Conservation (phyloP, 768 basidiomycete species). For the Macrolepiota dolichaula region DNA sequence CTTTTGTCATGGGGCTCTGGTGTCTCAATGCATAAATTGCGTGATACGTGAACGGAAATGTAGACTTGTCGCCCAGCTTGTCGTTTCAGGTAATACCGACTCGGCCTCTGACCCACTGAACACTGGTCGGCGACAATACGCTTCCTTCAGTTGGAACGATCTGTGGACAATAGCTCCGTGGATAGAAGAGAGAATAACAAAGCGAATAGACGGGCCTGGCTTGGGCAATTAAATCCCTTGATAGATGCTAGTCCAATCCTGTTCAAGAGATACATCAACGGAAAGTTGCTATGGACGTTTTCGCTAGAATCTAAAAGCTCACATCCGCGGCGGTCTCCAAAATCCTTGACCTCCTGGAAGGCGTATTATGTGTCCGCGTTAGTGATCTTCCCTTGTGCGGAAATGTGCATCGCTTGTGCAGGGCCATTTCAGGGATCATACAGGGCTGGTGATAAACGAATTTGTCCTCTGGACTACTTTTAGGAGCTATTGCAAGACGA, state of each 20-base stretch:
- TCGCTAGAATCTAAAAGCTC: not conserved
- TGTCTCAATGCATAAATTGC: not conserved
- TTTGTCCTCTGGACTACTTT: not conserved
- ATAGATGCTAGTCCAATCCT: not conserved
- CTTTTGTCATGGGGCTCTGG: not conserved
- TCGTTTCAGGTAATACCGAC: slow-evolving; percentile 35
- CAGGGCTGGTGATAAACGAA: not conserved
- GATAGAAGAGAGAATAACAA: slow-evolving; percentile 66
- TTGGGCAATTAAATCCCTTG: slow-evolving; percentile 45
- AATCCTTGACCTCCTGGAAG: not conserved
- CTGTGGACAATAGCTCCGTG: slow-evolving; percentile 74
- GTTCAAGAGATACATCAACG: not conserved
- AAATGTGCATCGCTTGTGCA: not conserved
- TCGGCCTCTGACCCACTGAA: slow-evolving; percentile 29
- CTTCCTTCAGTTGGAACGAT: slow-evolving; percentile 69
- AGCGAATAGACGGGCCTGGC: slow-evolving; percentile 67
- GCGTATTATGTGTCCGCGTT: not conserved
- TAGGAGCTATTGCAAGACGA: not conserved
- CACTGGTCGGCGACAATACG: slow-evolving; percentile 54
- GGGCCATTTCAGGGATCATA: not conserved
- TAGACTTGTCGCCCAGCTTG: slow-evolving; percentile 64
- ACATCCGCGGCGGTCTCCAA: not conserved
- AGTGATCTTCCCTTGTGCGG: not conserved
- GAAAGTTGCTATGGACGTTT: not conserved
- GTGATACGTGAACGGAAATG: not conserved